Evolutionary conservation across 768 basidiomycete genomes (phyloP), one percentile per base, ranked within the genome.

Genomic region (Mrakia blollopis): DNA sequence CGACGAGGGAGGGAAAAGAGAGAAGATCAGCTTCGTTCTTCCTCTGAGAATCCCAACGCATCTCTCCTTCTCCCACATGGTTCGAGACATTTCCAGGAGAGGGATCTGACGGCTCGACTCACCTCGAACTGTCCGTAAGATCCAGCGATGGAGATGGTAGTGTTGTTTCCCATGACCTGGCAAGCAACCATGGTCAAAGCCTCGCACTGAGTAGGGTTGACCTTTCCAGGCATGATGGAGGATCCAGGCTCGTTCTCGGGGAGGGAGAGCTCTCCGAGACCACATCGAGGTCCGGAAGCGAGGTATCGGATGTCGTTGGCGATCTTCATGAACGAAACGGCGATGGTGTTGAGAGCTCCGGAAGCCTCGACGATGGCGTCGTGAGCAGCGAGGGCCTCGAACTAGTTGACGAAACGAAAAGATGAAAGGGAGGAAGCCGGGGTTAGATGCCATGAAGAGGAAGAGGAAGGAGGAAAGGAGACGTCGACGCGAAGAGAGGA

Each of bases 211-310:
- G 97, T 99, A 16, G 97, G 97, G 85, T 99, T 99, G 77, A 99
- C 97, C 86, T 99, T 98, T 78, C 97, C 97, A 10, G 95, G 97
- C 97, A 99, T 99, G 85, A 99, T 98, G 77, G 93, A 96, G 82
- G 93, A 95, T 67, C 97, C 97, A 62, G 97, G 97, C 85, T 99
- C 97, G 84, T 99, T 99, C 85, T 98, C 97, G 16, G 97, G 97
- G 71, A 98, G 85, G 80, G 88, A 90, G 57, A 99, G 86, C 85
- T 99, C 97, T 32, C 97, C 97, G 65, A 99, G 88, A 75, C 97
- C 97, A 81, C 97, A 99, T 62, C 97, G 91, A 77, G 97, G 97
- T 75, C 97, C 97, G 69, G 96, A 98, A 35, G 90, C 96, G 80
- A 99, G 91, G 88, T 91, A 98, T 72, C 97, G 91, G 83, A 99